Conservation (phyloP, 768 basidiomycete genomes). For the Sistotremastrum niveocremeum region DNA sequence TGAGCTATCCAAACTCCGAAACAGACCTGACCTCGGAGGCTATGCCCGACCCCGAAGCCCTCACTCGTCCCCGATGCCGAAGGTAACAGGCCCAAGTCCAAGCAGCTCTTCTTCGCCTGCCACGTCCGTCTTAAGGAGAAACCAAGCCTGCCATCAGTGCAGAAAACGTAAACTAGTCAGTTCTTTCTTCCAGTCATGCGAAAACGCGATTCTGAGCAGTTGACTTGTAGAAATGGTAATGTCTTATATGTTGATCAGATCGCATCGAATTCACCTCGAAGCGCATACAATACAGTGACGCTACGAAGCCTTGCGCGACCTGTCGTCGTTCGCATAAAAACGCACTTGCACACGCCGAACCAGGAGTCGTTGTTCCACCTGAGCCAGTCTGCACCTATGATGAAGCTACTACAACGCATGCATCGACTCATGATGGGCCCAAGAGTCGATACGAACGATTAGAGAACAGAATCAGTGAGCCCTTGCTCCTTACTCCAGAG, state of each 20-base stretch:
- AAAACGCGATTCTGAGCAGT: conserved; percentile 6
- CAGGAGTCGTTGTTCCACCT: conserved; percentile 38
- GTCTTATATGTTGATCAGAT: conserved; percentile 2
- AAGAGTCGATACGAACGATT: conserved; percentile 50
- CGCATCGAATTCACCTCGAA: conserved; percentile 1
- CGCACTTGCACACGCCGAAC: conserved; percentile 45
- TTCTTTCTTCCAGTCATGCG: conserved; percentile 2
- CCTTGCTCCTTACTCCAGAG: background rate
- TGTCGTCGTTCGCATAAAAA: conserved; percentile 66
- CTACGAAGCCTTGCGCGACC: conserved; percentile 64
- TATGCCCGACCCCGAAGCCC: too few species aligned
- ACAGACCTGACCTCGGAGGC: too few species aligned
- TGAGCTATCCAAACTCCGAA: too few species aligned
- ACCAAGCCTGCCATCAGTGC: conserved; percentile 40
- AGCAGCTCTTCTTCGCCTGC: background rate
- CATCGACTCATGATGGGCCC: conserved; percentile 31
- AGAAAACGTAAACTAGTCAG: conserved; percentile 60
- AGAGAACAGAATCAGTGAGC: conserved; percentile 56
- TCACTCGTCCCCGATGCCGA: background rate
- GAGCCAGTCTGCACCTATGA: conserved; percentile 67
- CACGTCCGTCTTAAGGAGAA: conserved; percentile 1
- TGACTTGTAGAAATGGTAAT: conserved; percentile 45
- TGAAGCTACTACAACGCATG: conserved; percentile 35
- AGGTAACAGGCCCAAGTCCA: background rate
- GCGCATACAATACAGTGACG: conserved; percentile 35